Base-by-base conservation (phyloP, 2,329 filamentous ascomycete genomes). In the Clonostachys solani region DNA sequence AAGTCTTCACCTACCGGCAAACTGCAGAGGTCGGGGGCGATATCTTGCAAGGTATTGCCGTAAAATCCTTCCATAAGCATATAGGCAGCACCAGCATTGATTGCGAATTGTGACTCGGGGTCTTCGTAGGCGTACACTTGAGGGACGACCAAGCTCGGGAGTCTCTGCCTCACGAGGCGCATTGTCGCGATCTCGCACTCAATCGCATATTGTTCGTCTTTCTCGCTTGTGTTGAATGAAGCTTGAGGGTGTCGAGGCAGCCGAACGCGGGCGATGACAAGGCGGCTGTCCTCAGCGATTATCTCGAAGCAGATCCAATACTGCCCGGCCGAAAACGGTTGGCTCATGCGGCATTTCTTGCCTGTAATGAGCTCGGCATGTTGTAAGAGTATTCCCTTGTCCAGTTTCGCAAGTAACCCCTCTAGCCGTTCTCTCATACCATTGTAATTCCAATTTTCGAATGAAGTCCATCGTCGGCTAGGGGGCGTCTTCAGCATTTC, bases 291-390 rank as follows among this genome's bases (percentile, higher is more conserved):
- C 33, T 53, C 48, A 5, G 52, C 53, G 23, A 60, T 34, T 35
- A 60, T 40, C 43, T 60, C 55, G 34, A 61, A 59, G 42, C 52
- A 58, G 29, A 54, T 50, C 55, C 53, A 57, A 35, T 59, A 59
- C 40, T 62, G 54, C 2, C 60, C 60, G 6, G 56, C 60, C 1
- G 59, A 61, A 45, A 63, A 62, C 6, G 56, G 55, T 43, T 57
- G 42, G 47, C 60, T 62, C 47, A 61, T 52, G 19, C n/a, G 50
- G 43, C 55, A n/a, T 37, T 56, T 58, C 49, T 37, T 5, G 13
- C 16, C 13, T 13, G 16, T 13, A 16, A 37, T 37, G 13, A 15
- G 36, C 36, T 37, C 59, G 15, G 55, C 54, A 47, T 61, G 57
- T n/a, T 23, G 16, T 13, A 56, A 4, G 4, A 60, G 52, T 8